Base-by-base conservation (phyloP, 257 asterid species). In the Striga asiatica region DNA sequence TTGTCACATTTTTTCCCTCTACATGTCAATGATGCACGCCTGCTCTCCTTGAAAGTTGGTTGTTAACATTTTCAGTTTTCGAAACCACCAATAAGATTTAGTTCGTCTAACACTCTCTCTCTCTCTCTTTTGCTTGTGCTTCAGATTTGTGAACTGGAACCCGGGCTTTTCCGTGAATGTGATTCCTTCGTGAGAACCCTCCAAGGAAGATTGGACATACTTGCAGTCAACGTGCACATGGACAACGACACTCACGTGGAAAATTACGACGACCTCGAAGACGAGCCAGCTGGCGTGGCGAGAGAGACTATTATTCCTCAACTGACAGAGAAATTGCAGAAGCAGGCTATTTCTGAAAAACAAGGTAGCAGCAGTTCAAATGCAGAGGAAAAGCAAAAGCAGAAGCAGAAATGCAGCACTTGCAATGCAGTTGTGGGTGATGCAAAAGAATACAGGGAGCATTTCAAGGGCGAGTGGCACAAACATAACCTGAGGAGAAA, bases 401-500 rank as follows among this genome's bases (percentile, higher is more conserved):
- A 78, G 77, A 89, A 73, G 75, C 92, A 73, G 47, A 87, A 63
- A 58, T 91, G 98, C 75, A 81, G 67, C 77, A 84, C 97, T 18
- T 91, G 98, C 72, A 69, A 80, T 51, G 89, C 95, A 14, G 45
- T 59, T 19, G 78, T 87, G 16, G 96, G 94, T 5, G 94, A 82
- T 66, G 66, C 88, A 12, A 82, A 84, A 64, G 81, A 72, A 54
- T 91, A 84, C 64, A 77, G 98, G 42, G 95, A 84, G 67, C 98
- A 87, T 70, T 91, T 81, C 61, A 91, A 91, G 87, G 80, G 95
- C 25, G 98, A 91, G 2, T 91, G 98, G 97, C 97, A 91, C 71
- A 91, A 84, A 61, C 96, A 89, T 49, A 91, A 87, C 55, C 68
- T 87, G 17, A 77, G 84, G 81, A 73, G 95, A 28, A 91, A 91